phyloP scores from a whole-genome alignment of 2,329 filamentous ascomycete genomes.

The Anisogramma anomala region DNA sequence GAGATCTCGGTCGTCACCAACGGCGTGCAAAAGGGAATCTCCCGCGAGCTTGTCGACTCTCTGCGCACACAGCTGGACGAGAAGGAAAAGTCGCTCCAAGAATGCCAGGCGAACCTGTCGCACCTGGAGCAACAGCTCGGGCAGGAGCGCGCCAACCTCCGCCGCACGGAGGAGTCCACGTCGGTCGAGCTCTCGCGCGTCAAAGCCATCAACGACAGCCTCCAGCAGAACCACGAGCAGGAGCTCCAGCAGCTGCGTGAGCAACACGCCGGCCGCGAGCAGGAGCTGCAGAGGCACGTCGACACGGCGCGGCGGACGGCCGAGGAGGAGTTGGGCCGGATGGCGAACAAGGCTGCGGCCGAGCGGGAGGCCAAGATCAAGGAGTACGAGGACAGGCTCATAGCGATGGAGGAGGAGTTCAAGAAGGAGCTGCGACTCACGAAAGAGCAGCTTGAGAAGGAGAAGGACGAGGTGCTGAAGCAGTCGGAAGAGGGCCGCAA shows the following conservation, averaged over 20 bases:
- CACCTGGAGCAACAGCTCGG: slow-evolving; percentile 45
- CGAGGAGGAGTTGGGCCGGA: slow-evolving; percentile 26
- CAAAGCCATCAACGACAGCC: slow-evolving; percentile 50
- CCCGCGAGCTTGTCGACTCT: slow-evolving; percentile 83
- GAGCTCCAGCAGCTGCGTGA: slow-evolving; percentile 40
- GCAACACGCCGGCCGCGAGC: slow-evolving; percentile 33
- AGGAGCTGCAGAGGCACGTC: slow-evolving; percentile 23
- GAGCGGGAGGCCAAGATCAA: slow-evolving; percentile 4
- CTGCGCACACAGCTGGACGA: slow-evolving; percentile 67
- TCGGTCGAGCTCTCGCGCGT: slow-evolving; percentile 38
- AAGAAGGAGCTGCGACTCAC: slow-evolving; percentile 17
- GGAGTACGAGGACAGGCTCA: slow-evolving; percentile 9
- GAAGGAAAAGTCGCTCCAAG: slow-evolving; percentile 44
- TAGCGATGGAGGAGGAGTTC: slow-evolving; percentile 14
- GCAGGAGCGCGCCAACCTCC: slow-evolving; percentile 64
- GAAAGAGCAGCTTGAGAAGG: slow-evolving; percentile 26
- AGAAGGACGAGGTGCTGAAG: slow-evolving; percentile 35
- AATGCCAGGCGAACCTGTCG: slow-evolving; percentile 33
- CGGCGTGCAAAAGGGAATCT: slow-evolving; percentile 77
- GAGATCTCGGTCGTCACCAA: slow-evolving; percentile 74
- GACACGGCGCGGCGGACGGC: slow-evolving; percentile 9
- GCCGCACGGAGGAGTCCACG: slow-evolving; percentile 49
- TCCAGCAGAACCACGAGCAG: slow-evolving; percentile 59
- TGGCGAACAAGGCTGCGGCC: slow-evolving; percentile 23
- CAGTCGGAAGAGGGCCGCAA: slow-evolving; percentile 29